Conservation (phyloP, 257 asterid species). For the Striga asiatica region DNA sequence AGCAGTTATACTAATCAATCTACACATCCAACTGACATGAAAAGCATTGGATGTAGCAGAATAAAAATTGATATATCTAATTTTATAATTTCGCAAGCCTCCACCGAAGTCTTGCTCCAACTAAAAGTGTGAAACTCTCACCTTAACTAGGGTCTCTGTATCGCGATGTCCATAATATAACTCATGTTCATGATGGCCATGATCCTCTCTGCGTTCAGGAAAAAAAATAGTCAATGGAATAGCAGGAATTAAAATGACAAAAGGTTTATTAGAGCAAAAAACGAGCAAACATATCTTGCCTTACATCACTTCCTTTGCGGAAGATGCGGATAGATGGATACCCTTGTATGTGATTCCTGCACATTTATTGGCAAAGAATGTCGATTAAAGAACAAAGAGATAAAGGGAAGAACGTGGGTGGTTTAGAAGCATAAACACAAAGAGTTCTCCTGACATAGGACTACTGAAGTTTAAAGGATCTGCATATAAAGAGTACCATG, state of each 20-base stretch:
- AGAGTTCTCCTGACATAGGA: background rate
- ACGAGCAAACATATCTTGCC: constrained; percentile 28
- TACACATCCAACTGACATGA: background rate
- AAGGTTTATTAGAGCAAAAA: background rate
- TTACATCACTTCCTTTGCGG: constrained; percentile 79
- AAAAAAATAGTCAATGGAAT: constrained; percentile 8
- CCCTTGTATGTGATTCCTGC: constrained; percentile 93
- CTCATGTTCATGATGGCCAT: constrained; percentile 93
- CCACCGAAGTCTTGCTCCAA: constrained; percentile 1
- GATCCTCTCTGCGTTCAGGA: constrained; percentile 48
- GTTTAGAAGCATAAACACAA: constrained; percentile 4
- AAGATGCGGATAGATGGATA: constrained; percentile 93
- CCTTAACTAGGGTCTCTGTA: constrained; percentile 77
- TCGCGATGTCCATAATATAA: constrained; percentile 97
- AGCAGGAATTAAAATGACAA: constrained; percentile 7
- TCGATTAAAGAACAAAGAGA: constrained; percentile 9
- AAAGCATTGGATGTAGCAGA: background rate
- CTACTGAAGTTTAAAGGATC: background rate
- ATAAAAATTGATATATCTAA: background rate
- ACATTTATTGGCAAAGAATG: constrained; percentile 11
- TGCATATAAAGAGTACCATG: constrained; percentile 1
- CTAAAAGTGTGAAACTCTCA: constrained; percentile 26
- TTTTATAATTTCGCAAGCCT: constrained; percentile 8
- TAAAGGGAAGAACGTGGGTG: background rate
- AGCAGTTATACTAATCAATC: background rate